These are phyloP conservation scores for Trametes villosa DNA, from an alignment of 768 basidiomycete genomes.

Conservation along the genomic window DNA sequence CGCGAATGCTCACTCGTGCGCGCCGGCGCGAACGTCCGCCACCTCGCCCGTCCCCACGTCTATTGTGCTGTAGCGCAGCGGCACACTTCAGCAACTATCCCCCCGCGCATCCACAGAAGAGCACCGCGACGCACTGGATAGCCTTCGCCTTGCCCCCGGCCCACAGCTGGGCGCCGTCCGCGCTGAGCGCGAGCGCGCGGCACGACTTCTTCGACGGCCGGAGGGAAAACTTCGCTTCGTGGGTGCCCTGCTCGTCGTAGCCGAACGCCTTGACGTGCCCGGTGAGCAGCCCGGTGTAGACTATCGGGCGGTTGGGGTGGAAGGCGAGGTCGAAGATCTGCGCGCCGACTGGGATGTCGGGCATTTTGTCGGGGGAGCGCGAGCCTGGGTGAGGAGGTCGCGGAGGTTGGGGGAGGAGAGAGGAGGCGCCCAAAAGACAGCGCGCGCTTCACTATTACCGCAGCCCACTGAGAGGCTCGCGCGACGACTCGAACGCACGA, in stretches of 20 bases:
- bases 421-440: no score
- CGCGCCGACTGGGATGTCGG: conserved; percentile 69
- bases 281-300: conserved; percentile 79
- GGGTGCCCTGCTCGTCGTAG: conserved; percentile 73
- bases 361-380: conserved; percentile 38
- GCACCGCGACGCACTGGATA: conserved; percentile 61
- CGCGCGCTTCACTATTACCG: no score
- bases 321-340: conserved; percentile 92
- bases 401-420: no score
- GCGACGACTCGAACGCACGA: no score
- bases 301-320: conserved; percentile 71
- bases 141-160: conserved; percentile 82
- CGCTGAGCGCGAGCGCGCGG: conserved; percentile 69
- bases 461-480: no score
- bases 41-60: conserved; percentile 31
- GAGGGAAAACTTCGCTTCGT: conserved; percentile 59
- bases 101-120: background rate
- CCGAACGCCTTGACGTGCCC: conserved; percentile 83
- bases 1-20: conserved; percentile 36
- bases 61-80: conserved; percentile 34
- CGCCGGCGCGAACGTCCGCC: conserved; percentile 28
- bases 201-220: conserved; percentile 85
- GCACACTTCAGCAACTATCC: background rate
- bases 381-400: background rate
- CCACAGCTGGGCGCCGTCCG: conserved; percentile 71